A percentile compares a stretch with the other conserved stretches of the same genome.
These are phyloP conservation scores for Aspergillus biplanus DNA, from an alignment of 495 filamentous ascomycete species.

Conservation along the genomic window DNA sequence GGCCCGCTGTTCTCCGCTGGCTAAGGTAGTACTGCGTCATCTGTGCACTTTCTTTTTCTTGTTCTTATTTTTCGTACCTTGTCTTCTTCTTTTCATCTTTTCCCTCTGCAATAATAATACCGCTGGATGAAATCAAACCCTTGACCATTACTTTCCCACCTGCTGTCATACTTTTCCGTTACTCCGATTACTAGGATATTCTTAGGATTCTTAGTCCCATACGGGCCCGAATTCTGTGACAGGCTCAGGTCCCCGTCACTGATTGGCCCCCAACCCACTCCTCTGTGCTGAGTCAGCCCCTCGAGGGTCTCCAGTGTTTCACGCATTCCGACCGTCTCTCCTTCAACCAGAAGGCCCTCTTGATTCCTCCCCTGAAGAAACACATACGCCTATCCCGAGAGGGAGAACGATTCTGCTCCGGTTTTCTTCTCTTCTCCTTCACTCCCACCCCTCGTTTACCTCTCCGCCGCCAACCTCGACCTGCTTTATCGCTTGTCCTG, in stretches of 20 bases:
- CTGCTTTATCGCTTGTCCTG: neutral
- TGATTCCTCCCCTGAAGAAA: slow-evolving; percentile 25
- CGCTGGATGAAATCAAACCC: neutral
- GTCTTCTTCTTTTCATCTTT: neutral
- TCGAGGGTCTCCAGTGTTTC: slow-evolving; percentile 16
- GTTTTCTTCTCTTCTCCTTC: slow-evolving; percentile 28
- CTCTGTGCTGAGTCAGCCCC: slow-evolving; percentile 29
- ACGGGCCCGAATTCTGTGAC: slow-evolving; percentile 4
- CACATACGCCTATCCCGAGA: neutral
- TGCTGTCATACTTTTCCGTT: neutral
- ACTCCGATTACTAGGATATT: neutral
- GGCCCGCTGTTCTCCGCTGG: slow-evolving; percentile 4
- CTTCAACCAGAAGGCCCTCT: slow-evolving; percentile 22
- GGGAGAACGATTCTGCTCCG: slow-evolving; percentile 8
- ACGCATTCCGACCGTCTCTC: slow-evolving; percentile 33
- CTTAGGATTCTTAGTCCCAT: neutral
- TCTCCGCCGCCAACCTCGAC: slow-evolving; percentile 13
- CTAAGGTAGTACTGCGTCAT: slow-evolving; percentile 6
- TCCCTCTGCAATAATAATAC: neutral
- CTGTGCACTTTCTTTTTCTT: slow-evolving; percentile 22
- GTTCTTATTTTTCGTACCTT: neutral
- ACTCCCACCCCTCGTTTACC: slow-evolving; percentile 24
- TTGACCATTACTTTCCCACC: no score
- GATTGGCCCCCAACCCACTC: slow-evolving; percentile 14
- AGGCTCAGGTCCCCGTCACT: neutral